These are phyloP conservation scores for Ophiostoma novo-ulmi DNA, from an alignment of 2,329 filamentous ascomycete genomes.

Conservation along the genomic window DNA sequence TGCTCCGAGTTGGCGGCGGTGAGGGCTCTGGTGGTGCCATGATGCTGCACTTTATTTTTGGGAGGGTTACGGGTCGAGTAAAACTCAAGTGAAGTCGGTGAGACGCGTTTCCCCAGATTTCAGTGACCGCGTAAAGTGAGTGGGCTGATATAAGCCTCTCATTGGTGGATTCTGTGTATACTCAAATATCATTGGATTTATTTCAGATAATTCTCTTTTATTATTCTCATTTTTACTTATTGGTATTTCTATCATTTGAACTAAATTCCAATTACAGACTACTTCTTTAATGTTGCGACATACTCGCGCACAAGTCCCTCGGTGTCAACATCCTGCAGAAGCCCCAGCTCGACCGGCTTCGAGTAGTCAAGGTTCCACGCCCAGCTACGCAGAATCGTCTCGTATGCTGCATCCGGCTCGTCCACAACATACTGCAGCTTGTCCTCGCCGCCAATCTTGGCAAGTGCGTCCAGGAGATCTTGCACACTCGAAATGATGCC, in stretches of 20 bases:
- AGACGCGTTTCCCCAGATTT: slow-evolving; percentile 11
- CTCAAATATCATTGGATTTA: background rate
- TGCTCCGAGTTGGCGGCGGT: background rate
- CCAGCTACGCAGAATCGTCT: slow-evolving; percentile 57
- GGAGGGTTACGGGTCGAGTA: background rate
- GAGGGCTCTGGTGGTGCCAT: background rate
- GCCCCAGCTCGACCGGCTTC: slow-evolving; percentile 47
- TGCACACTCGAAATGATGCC: slow-evolving; percentile 54
- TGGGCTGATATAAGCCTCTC: background rate
- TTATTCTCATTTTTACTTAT: background rate
- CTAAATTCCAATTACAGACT: background rate
- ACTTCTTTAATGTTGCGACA: slow-evolving; percentile 37
- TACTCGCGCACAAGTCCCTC: slow-evolving; percentile 55
- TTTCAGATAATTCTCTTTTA: background rate
- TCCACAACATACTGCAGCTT: slow-evolving; percentile 50
- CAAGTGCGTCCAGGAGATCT: slow-evolving; percentile 56
- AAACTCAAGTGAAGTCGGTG: background rate
- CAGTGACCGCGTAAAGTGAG: slow-evolving; percentile 1
- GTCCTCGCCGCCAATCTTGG: slow-evolving; percentile 51
- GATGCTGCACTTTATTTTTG: background rate
- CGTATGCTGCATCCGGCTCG: slow-evolving; percentile 48
- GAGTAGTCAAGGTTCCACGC: slow-evolving; percentile 52
- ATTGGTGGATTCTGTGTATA: background rate
- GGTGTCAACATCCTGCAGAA: slow-evolving; percentile 47
- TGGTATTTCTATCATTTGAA: background rate